Evolutionary conservation across 139 green algal species (phyloP), one percentile per base, ranked within the genome.

Genomic region (Coccomyxa sp.): DNA sequence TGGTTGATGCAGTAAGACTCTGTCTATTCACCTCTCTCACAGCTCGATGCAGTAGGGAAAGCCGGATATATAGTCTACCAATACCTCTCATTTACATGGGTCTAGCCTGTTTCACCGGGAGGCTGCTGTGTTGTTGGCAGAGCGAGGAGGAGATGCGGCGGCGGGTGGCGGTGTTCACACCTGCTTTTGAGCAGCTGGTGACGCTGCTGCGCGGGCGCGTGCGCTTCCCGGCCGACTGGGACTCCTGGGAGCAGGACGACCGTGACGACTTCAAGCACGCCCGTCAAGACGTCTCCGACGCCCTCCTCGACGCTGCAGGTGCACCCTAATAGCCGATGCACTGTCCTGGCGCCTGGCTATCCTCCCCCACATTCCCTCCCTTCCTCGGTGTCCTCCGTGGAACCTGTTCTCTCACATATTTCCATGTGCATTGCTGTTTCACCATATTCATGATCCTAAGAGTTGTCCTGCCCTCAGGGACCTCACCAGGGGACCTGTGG

Each of bases 141-240:
- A 31, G 14, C 27, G 71, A 32, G 16, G 66, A 7, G 31, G 66
- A 81, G 79, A 80, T 30, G 81, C 79, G 10, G 85, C 83, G 81
- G 87, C 83, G 82, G 81, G 14, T 74, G 25, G 77, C 45, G 60
- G 88, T 91, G 80, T 97, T 98, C 82, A 81, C 77, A 31, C 94
- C 94, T 10, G 88, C 89, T 7, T 96, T 95, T 75, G 87, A 96
- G 82, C 82, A 86, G 0, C 90, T 98, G 67, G 92, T 96, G 25
- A 68, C 59, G 4, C 76, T 95, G 1, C 87, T 98, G 17, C 82
- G 90, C 0, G 88, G 87, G 1, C 81, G 88, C 25, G 88, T 95
- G 58, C 85, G 87, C 58, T 92, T 90, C 66, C 88, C 89, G 1
- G 59, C 83, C 13, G 79, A 84, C 59, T 92, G 87, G 30, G 85